Conservation (phyloP, 2,329 filamentous ascomycete genomes). For the Rachicladosporium sp. region DNA sequence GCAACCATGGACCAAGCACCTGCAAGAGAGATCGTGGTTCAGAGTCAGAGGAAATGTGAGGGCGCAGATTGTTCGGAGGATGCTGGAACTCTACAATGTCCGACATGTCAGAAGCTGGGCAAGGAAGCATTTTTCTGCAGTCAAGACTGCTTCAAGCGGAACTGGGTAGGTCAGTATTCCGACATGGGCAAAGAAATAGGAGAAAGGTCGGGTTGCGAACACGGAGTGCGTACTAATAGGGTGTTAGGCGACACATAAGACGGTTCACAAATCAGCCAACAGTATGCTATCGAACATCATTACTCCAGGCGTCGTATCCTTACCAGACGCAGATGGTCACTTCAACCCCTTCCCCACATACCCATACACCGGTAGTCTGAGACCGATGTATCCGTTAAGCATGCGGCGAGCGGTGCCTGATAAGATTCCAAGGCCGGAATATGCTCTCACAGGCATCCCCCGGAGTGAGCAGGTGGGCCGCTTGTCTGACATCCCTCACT, state of each 20-base stretch:
- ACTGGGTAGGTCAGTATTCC: conserved; percentile 58
- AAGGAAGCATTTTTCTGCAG: conserved; percentile 94
- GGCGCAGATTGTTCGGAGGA: conserved; percentile 78
- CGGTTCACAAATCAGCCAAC: conserved; percentile 69
- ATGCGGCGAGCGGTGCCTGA: conserved; percentile 60
- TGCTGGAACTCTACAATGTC: conserved; percentile 78
- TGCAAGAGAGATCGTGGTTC: conserved; percentile 22
- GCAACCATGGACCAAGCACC: conserved; percentile 20
- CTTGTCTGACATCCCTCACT: not conserved
- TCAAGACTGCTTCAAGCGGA: conserved; percentile 97
- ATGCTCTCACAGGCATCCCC: conserved; percentile 70
- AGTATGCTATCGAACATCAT: conserved; percentile 57
- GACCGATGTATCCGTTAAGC: conserved; percentile 64
- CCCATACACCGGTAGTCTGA: conserved; percentile 64
- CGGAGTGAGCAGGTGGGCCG: conserved; percentile 52
- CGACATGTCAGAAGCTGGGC: conserved; percentile 81
- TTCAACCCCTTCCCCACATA: conserved; percentile 91
- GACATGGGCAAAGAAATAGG: not conserved
- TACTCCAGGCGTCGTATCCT: conserved; percentile 71
- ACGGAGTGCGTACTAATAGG: conserved; percentile 25
- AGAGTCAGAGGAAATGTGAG: conserved; percentile 56
- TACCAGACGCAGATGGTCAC: conserved; percentile 74
- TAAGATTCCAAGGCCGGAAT: conserved; percentile 74
- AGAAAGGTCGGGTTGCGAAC: not conserved
- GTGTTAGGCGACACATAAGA: conserved; percentile 70